A percentile compares a stretch with the other conserved stretches of the same genome.
Evolutionary conservation across 768 basidiomycete species (phyloP).

Genomic region (Tephrocybe sp.): DNA sequence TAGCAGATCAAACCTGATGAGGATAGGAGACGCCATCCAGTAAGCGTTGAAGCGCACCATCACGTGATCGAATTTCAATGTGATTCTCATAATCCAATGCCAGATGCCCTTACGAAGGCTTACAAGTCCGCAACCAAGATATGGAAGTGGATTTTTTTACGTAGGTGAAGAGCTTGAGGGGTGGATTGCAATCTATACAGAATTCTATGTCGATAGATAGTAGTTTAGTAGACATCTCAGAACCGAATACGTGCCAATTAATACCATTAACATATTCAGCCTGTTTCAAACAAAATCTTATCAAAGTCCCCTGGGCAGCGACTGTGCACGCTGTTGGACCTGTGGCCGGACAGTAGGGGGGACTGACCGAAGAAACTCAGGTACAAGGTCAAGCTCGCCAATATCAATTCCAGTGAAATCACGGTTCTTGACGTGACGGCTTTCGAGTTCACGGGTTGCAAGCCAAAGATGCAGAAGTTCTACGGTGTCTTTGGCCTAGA

Average conservation of each 20-base stretch:
- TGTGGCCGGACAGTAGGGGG: background rate
- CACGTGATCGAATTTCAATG: no score
- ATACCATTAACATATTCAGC: background rate
- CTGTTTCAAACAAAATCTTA: background rate
- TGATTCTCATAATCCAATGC: no score
- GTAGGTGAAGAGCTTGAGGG: no score
- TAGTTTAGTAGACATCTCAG: no score
- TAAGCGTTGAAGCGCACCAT: no score
- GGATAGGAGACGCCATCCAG: no score
- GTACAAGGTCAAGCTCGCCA: slow-evolving; percentile 61
- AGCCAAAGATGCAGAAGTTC: slow-evolving; percentile 68
- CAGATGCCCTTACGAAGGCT: no score
- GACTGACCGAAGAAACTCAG: slow-evolving; percentile 16
- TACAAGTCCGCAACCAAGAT: no score
- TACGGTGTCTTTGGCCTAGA: slow-evolving; percentile 64
- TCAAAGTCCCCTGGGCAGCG: background rate
- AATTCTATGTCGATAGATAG: background rate
- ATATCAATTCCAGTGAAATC: slow-evolving; percentile 75
- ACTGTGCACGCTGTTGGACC: background rate
- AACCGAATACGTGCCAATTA: background rate
- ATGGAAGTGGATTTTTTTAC: no score
- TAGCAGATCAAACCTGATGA: background rate
- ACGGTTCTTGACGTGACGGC: slow-evolving; percentile 62
- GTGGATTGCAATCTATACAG: background rate
- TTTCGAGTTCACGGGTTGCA: slow-evolving; percentile 68